Base-by-base conservation (phyloP, 148 eudicot species). In the Fagopyrum esculentum region DNA sequence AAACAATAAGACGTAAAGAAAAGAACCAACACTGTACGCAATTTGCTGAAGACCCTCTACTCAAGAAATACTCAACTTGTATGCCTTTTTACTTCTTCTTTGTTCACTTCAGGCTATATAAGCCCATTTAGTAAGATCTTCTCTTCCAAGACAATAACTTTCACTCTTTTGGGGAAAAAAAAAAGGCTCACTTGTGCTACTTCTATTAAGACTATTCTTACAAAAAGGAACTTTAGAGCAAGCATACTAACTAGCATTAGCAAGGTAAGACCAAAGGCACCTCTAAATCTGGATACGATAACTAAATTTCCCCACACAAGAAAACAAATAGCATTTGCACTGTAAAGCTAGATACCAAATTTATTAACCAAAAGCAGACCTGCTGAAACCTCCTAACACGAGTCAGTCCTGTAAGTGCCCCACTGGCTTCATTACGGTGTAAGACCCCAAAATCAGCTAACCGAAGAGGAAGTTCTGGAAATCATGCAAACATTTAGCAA, bases 371-470 rank as follows among this genome's bases (percentile, higher is more conserved):
- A 50, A 69, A 79, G 40, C 51, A 50, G 86, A 95, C 99, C 97
- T 96, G 99, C 87, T 96, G 99, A 77, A 96, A 96, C 82, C 99
- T 86, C 84, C 99, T 85, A 29, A 96, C 99, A 86, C 99, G 99
- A 73, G 99, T 96, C 76, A 96, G 75, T n/a, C 99, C 99, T 72
- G 94, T 96, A 69, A 96, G 97, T 8, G 99, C 98, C 75, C 99
- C 99, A 83, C 98, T 96, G 77, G 99, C 99, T 82, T 96, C 99
- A 81, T 96, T 96, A 66, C 99, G 85, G 80, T 96, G 99, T 80
- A 96, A 74, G 66, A 93, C 99, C 69, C 99, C 99, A 84, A 96
- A 96, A 84, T 96, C 99, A 57, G 99, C 98, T 40, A 96, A 79
- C 71, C 99, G 97, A 59, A 96, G 91, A 44, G 99, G 98, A 80